Conservation (phyloP, 371 early-diverging fungal species). For the Neoconidiobolus thromboides region DNA sequence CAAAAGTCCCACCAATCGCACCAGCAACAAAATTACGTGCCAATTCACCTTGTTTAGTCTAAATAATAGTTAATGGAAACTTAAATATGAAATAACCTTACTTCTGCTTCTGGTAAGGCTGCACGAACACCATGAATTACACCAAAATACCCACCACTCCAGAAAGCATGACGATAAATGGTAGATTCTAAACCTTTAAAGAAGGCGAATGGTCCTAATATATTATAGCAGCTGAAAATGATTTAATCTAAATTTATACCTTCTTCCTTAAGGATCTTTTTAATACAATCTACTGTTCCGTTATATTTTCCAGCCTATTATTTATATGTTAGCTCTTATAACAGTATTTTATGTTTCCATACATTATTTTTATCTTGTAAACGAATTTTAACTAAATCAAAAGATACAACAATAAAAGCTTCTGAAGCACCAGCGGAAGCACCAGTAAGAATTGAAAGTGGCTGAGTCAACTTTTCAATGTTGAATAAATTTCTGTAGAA, state of each 20-base stretch:
- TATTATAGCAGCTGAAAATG: conserved; percentile 4
- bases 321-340: background rate
- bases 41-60: conserved; percentile 54
- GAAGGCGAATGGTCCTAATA: conserved; percentile 45
- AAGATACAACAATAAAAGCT: conserved; percentile 76
- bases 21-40: conserved; percentile 83
- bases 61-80: background rate
- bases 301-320: conserved; percentile 45
- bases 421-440: conserved; percentile 86
- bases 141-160: conserved; percentile 89
- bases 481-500: conserved; percentile 49
- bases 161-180: conserved; percentile 82
- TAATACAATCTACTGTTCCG: conserved; percentile 48
- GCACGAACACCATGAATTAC: conserved; percentile 59
- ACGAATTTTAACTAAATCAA: conserved; percentile 90
- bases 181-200: conserved; percentile 89
- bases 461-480: conserved; percentile 47
- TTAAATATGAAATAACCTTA: conserved; percentile 9
- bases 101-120: conserved; percentile 62
- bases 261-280: conserved; percentile 51
- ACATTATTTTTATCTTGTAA: conserved; percentile 68
- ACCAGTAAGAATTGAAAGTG: conserved; percentile 72
- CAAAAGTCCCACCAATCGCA: conserved; percentile 84
- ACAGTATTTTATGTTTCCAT: conserved; percentile 10
- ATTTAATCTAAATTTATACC: conserved; percentile 15